These are phyloP conservation scores for Backusella australiensis DNA, from an alignment of 192 early-diverging fungal genomes.

Conservation along the genomic window DNA sequence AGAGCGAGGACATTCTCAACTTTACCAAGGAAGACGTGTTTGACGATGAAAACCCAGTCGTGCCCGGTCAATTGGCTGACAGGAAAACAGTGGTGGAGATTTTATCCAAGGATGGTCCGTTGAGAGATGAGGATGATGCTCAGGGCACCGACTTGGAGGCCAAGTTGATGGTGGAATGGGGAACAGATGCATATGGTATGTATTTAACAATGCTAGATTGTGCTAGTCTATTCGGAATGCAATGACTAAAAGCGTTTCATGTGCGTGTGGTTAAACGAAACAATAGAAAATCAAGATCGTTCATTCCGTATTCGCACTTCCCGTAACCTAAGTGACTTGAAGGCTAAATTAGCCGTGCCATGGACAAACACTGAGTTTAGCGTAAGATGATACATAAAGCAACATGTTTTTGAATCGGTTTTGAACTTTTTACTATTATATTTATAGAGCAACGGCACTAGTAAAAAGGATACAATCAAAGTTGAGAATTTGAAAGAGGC, in stretches of 20 bases:
- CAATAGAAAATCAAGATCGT: constrained; percentile 22
- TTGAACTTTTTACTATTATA: neutral
- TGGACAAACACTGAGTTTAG: constrained; percentile 24
- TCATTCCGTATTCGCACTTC: constrained; percentile 33
- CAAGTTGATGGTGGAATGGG: constrained; percentile 34
- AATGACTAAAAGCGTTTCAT: neutral
- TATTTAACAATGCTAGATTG: neutral
- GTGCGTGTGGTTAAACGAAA: neutral
- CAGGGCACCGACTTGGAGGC: constrained; percentile 33
- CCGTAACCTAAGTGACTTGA: constrained; percentile 30
- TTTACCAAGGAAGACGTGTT: neutral
- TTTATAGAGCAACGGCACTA: constrained; percentile 6
- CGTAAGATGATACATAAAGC: constrained; percentile 1
- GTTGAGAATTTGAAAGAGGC: constrained; percentile 38
- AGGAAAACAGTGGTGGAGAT: constrained; percentile 17
- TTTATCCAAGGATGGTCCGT: constrained; percentile 20
- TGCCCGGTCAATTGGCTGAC: neutral
- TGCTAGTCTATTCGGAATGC: neutral
- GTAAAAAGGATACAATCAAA: constrained; percentile 26
- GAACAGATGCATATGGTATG: constrained; percentile 19
- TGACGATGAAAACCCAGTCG: neutral
- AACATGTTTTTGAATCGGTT: neutral
- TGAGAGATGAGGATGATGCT: constrained; percentile 24
- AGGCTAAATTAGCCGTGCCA: constrained; percentile 30
- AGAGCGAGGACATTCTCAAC: neutral